phyloP scores from a whole-genome alignment of 192 early-diverging fungal genomes.

The Dissophora globulifera region DNA sequence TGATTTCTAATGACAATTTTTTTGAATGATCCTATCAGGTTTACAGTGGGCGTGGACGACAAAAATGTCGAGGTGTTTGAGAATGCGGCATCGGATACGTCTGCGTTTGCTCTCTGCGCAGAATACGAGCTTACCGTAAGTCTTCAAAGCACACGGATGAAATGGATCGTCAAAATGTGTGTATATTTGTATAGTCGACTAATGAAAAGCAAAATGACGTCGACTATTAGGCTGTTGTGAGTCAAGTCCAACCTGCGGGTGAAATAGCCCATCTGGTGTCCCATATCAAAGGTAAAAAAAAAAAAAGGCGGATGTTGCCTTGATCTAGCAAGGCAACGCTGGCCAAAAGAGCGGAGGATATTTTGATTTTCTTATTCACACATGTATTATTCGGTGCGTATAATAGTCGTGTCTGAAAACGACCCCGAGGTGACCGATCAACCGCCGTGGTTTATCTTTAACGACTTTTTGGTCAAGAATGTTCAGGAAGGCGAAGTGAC shows the following conservation, averaged over 20 bases:
- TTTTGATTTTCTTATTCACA: no score
- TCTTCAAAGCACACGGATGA: no score
- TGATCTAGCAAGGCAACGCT: no score
- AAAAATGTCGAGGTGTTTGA: conserved; percentile 55
- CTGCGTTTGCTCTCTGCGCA: conserved; percentile 36
- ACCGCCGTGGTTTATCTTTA: conserved; percentile 88
- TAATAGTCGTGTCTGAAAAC: conserved; percentile 42
- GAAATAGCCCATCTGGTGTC: conserved; percentile 77
- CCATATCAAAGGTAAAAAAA: conserved; percentile 74
- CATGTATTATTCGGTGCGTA: no score
- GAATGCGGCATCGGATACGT: conserved; percentile 33
- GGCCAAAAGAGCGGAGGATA: no score
- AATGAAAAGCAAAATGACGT: background rate
- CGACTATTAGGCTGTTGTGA: conserved; percentile 58
- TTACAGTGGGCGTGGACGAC: conserved; percentile 60
- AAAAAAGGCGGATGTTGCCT: no score
- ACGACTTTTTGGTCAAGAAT: conserved; percentile 92
- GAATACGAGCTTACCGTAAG: conserved; percentile 76
- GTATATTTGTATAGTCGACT: background rate
- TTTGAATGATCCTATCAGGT: conserved; percentile 34
- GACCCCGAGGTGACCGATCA: conserved; percentile 53
- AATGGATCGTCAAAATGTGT: no score
- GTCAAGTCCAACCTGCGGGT: conserved; percentile 64
- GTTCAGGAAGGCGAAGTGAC: conserved; percentile 73
- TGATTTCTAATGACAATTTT: no score